Conservation (phyloP, 1,284 basidiomycete species). For the Ustilago bromivora region DNA sequence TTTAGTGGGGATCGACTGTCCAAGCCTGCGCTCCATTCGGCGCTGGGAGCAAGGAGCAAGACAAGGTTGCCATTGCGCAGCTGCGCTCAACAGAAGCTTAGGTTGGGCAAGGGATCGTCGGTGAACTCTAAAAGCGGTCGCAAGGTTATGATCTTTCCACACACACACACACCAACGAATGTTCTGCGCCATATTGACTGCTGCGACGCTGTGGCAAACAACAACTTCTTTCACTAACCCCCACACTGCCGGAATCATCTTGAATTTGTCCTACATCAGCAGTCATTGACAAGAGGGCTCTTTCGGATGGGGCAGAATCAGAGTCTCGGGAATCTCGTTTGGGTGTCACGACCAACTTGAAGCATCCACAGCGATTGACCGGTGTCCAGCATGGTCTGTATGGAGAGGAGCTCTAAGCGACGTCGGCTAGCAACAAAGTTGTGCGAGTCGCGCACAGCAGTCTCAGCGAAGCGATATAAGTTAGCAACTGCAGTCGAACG, state of each 20-base stretch:
- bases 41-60: not conserved
- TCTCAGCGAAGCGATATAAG: not conserved
- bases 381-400: conserved; percentile 1
- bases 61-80: conserved; percentile 8
- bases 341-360: not conserved
- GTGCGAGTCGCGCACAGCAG: conserved; percentile 1
- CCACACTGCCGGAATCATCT: not conserved
- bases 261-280: not conserved
- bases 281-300: not conserved
- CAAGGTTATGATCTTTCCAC: not conserved
- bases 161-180: not conserved
- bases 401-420: conserved; percentile 9
- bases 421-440: conserved; percentile 11
- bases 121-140: conserved; percentile 9
- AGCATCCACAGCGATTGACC: conserved; percentile 1
- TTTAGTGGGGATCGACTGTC: not conserved
- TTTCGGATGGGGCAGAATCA: not conserved
- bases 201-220: not conserved
- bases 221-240: not conserved
- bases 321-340: conserved; percentile 11
- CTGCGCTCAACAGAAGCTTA: conserved; percentile 4
- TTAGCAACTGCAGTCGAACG: not conserved
- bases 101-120: conserved; percentile 9
- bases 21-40: not conserved
- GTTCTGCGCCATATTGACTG: not conserved